Conservation (phyloP, 352 stramenopile genomes). For the Pythium pyrilobum region DNA sequence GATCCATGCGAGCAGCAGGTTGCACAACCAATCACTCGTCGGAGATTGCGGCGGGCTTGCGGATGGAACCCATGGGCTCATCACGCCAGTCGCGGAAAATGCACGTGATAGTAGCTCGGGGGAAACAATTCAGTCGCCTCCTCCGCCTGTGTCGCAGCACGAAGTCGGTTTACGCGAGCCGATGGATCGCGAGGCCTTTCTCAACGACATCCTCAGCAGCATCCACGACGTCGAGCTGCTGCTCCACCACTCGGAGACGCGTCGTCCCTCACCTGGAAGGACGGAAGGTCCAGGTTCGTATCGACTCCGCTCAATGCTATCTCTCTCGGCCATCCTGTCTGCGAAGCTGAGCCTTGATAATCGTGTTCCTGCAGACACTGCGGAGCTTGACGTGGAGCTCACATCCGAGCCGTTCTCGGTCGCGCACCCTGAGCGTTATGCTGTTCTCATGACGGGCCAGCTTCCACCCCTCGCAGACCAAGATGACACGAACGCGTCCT, state of each 20-base stretch:
- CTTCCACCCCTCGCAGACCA: not conserved
- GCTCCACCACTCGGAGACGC: constrained; percentile 27
- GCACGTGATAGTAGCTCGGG: too few species aligned
- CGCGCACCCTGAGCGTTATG: constrained; percentile 15
- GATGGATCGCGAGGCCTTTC: constrained; percentile 30
- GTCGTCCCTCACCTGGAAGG: not conserved
- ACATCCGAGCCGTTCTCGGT: constrained; percentile 13
- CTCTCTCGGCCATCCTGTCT: not conserved
- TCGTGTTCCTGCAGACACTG: not conserved
- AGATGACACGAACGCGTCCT: not conserved
- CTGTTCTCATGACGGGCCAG: constrained; percentile 6
- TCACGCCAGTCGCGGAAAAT: too few species aligned
- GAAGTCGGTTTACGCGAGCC: not conserved
- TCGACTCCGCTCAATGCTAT: not conserved
- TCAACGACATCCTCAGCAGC: constrained; percentile 53
- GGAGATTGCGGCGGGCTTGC: too few species aligned
- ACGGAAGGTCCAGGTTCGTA: not conserved
- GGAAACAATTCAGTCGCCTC: too few species aligned
- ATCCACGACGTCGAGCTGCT: constrained; percentile 57
- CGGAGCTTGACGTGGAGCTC: not conserved
- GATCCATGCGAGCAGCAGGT: too few species aligned
- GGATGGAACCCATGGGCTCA: too few species aligned
- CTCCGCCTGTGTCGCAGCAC: not conserved
- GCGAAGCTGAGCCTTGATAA: not conserved
- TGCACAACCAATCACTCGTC: too few species aligned